Percentiles rank a stretch among this genome's conserved stretches.
These are phyloP conservation scores for Paramecium tetraurelia DNA, from an alignment of 73 alveolate species.

Conservation along the genomic window DNA sequence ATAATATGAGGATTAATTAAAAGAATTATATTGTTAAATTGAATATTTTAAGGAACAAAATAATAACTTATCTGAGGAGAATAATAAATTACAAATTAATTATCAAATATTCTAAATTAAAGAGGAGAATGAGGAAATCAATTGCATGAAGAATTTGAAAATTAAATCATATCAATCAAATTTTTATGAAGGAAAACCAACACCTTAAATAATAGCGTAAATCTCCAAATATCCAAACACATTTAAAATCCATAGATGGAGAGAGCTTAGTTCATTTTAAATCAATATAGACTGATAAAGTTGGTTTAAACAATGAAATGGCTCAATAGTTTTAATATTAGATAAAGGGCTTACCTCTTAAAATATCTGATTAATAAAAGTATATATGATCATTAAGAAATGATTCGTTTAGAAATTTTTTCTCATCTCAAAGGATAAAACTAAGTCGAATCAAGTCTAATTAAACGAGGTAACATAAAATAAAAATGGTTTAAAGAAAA, in stretches of 20 bases:
- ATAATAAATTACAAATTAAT: not conserved
- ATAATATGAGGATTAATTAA: not conserved
- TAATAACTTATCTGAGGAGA: not conserved
- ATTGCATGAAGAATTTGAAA: not conserved
- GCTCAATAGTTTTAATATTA: not conserved
- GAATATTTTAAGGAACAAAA: constrained; percentile 14
- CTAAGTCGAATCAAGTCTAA: not conserved
- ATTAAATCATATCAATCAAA: not conserved
- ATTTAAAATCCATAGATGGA: not conserved
- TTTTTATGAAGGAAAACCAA: not conserved
- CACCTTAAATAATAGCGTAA: not conserved
- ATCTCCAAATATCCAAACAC: not conserved
- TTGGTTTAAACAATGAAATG: not conserved
- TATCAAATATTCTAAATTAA: not conserved
- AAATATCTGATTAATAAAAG: not conserved
- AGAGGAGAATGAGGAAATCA: not conserved
- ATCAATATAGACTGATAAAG: not conserved
- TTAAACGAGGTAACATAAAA: not conserved
- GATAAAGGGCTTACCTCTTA: not conserved
- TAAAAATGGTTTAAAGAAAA: not conserved
- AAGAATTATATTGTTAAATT: not conserved
- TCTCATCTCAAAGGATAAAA: not conserved
- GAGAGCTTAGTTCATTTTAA: not conserved
- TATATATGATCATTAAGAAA: not conserved
- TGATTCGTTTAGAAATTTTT: not conserved